A percentile compares a stretch with the other conserved stretches of the same genome.
Conservation (phyloP, 257 asterid species). For the Paraleonurus japonicus region DNA sequence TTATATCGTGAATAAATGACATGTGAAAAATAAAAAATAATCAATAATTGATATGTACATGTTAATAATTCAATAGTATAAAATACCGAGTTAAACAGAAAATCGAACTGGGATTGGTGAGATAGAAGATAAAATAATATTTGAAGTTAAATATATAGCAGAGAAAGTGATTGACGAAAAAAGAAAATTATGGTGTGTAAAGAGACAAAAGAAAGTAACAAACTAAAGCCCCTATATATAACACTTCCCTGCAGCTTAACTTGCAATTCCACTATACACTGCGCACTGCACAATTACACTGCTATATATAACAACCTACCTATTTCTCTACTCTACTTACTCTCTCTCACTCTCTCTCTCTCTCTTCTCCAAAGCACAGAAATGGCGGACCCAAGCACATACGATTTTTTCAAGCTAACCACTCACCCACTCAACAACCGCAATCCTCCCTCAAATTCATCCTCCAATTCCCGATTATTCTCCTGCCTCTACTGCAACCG, state of each 20-base stretch:
- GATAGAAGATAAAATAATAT: background rate
- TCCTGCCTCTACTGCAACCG: slow-evolving; percentile 87
- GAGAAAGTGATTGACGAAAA: background rate
- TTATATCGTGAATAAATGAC: no score
- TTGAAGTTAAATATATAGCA: background rate
- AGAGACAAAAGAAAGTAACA: slow-evolving; percentile 38
- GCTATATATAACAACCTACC: slow-evolving; percentile 1
- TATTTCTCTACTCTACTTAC: slow-evolving; percentile 13
- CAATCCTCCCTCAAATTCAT: slow-evolving; percentile 19
- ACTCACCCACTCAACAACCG: slow-evolving; percentile 16
- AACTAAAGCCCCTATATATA: slow-evolving; percentile 10
- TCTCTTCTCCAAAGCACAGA: background rate
- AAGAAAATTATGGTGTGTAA: background rate
- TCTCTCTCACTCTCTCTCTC: slow-evolving; percentile 15
- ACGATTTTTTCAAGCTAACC: slow-evolving; percentile 46
- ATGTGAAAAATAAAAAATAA: no score
- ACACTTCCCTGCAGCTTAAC: slow-evolving; percentile 8
- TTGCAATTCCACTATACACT: slow-evolving; percentile 22
- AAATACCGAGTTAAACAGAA: no score
- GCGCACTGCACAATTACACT: background rate
- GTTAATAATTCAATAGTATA: no score
- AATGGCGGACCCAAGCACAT: slow-evolving; percentile 51
- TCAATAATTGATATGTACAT: no score
- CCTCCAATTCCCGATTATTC: slow-evolving; percentile 45
- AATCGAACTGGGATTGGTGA: no score